These are phyloP conservation scores for Dipteronia dyeriana DNA, from an alignment of 345 rosid species.

Conservation along the genomic window DNA sequence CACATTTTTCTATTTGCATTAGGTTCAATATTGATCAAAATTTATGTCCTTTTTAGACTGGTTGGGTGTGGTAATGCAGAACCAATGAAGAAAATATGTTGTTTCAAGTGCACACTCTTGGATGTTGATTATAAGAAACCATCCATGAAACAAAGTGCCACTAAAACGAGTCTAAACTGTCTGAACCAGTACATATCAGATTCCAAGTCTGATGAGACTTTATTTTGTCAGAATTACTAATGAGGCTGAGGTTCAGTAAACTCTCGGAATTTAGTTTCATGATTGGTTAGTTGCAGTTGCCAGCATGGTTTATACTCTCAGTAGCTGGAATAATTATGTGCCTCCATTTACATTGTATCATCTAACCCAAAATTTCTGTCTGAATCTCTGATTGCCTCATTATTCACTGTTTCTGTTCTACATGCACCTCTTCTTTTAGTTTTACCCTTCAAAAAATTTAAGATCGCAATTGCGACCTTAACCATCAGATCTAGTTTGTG, in stretches of 20 bases:
- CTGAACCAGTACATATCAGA: not conserved
- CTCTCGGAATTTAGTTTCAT: not conserved
- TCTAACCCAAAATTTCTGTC: not conserved
- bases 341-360: not conserved
- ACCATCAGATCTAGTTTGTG: not conserved
- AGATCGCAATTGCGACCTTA: not conserved
- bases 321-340: not conserved
- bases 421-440: not conserved
- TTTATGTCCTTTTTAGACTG: not conserved
- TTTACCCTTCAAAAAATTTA: not conserved
- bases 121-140: not conserved
- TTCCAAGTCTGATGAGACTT: not conserved
- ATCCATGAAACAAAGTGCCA: not conserved
- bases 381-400: not conserved
- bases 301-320: no score
- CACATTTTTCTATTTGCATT: not conserved
- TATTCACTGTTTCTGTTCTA: not conserved
- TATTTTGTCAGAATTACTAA: not conserved
- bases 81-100: not conserved
- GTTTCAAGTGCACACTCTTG: not conserved
- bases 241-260: not conserved
- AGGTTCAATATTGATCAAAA: conserved; percentile 4
- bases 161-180: not conserved
- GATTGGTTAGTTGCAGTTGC: not conserved
- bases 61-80: not conserved